Conservation (phyloP, 2,329 filamentous ascomycete species). For the Cladosporium colombiae region DNA sequence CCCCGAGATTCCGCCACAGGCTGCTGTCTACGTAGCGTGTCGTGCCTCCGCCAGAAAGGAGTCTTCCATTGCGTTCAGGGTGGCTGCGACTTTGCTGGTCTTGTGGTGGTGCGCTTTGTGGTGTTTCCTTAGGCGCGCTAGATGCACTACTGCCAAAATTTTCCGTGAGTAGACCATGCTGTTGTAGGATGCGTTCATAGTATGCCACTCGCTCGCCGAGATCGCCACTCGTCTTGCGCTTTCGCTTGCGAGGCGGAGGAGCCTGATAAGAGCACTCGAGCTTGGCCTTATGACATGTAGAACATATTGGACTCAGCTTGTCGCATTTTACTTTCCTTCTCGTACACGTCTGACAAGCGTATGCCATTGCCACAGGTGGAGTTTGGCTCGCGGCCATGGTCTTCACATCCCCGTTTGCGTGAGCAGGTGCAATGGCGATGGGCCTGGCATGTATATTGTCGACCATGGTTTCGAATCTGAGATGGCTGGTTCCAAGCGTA, state of each 20-base stretch:
- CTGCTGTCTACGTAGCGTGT: constrained; percentile 47
- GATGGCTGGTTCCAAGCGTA: not conserved
- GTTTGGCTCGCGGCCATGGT: not conserved
- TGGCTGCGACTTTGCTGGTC: not conserved
- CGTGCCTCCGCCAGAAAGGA: constrained; percentile 37
- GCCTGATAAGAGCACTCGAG: constrained; percentile 45
- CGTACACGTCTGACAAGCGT: constrained; percentile 37
- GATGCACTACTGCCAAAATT: not conserved
- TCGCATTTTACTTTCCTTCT: constrained; percentile 47
- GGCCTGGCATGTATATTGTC: not conserved
- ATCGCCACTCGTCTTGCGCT: constrained; percentile 39
- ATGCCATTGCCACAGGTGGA: constrained; percentile 27
- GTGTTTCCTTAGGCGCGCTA: not conserved
- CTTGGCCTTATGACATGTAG: constrained; percentile 38
- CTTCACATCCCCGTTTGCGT: not conserved
- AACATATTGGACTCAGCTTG: constrained; percentile 37
- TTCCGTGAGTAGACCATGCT: constrained; percentile 38
- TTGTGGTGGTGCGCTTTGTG: not conserved
- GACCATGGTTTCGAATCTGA: not conserved
- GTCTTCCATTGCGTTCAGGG: constrained; percentile 25
- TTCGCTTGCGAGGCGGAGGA: constrained; percentile 43
- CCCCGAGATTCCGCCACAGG: constrained; percentile 32
- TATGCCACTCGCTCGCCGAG: constrained; percentile 41
- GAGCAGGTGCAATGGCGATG: constrained; percentile 10
- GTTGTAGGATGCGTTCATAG: constrained; percentile 43